Base-by-base conservation (phyloP, 495 filamentous ascomycete species). In the Recurvomyces mirabilis region DNA sequence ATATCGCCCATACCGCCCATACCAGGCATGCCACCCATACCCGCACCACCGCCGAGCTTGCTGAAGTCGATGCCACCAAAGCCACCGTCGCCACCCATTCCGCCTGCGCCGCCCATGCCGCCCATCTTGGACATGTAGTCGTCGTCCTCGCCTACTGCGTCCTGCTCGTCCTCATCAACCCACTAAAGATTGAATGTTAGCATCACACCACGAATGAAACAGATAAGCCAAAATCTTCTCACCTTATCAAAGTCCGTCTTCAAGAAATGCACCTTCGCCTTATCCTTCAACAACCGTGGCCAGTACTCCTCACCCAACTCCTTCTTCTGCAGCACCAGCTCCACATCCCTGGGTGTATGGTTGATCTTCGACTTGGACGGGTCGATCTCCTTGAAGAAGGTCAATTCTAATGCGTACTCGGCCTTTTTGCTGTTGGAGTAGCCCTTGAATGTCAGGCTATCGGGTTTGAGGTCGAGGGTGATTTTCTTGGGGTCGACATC, bases 241-340 rank as follows among this genome's bases (percentile, higher is more conserved):
- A 84, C 81, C 78, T 96, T 96, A 68, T 95, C 86, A 57, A 98
- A 98, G 65, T 98, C 81, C 54, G 91, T 98, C 84, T 94, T 95
- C 58, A 98, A 65, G 78, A 91, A 98, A 70, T 96, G 91, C 40
- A 80, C 60, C 73, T 84, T 94, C 76, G 86, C 81, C 28, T 65
- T 65, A 20, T 85, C 82, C 78, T 95, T 94, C 58, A 94, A 68
- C 44, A 98, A 73, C 53, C 91, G 78, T 29, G 91, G 91, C 91
- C 91, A 98, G 73, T 79, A 96, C 58, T 86, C 84, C 47, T 78
- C 71, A 65, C 84, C 82, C 22, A 87, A 71, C 54, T 93, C 87
- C 81, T 95, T 94, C 84, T 98, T 98, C 63, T 81, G 74, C 67
- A 98, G 74, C 57, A 91, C 81, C 55, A 96, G 65, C 70, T 93